phyloP scores from a whole-genome alignment of 768 basidiomycete genomes.

The Boletus tylopilopsis region DNA sequence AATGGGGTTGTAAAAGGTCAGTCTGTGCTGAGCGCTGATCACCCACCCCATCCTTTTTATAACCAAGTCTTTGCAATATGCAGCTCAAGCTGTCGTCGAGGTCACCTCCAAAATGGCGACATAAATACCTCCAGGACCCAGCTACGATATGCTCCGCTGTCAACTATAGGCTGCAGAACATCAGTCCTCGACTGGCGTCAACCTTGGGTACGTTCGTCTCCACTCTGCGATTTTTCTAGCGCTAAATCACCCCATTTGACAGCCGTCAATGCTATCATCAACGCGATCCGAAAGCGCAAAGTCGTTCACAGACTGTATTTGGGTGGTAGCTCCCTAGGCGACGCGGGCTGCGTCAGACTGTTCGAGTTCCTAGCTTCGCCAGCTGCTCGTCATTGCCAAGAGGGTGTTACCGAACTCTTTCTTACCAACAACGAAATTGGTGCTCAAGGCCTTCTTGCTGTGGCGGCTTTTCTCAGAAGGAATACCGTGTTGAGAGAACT shows the following conservation, averaged over 20 bases:
- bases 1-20: background rate
- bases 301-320: conserved; percentile 51
- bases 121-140: conserved; percentile 26
- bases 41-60: no score
- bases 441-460: conserved; percentile 50
- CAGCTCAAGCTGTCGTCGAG: conserved; percentile 19
- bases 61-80: conserved; percentile 15
- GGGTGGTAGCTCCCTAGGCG: conserved; percentile 53
- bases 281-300: conserved; percentile 42
- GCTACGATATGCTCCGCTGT: conserved; percentile 28
- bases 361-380: conserved; percentile 53
- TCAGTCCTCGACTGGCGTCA: conserved; percentile 30
- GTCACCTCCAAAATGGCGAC: conserved; percentile 23
- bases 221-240: background rate
- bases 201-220: conserved; percentile 20
- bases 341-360: conserved; percentile 52
- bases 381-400: conserved; percentile 39
- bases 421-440: conserved; percentile 57
- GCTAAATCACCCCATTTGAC: background rate
- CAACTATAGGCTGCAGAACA: conserved; percentile 20
- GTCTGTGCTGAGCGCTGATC: background rate
- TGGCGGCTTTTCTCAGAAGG: conserved; percentile 46
- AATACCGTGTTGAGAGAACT: conserved; percentile 47
- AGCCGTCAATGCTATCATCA: conserved; percentile 53
- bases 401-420: conserved; percentile 47